Conservation (phyloP, 306 rosid species). For the Quercus dentata region DNA sequence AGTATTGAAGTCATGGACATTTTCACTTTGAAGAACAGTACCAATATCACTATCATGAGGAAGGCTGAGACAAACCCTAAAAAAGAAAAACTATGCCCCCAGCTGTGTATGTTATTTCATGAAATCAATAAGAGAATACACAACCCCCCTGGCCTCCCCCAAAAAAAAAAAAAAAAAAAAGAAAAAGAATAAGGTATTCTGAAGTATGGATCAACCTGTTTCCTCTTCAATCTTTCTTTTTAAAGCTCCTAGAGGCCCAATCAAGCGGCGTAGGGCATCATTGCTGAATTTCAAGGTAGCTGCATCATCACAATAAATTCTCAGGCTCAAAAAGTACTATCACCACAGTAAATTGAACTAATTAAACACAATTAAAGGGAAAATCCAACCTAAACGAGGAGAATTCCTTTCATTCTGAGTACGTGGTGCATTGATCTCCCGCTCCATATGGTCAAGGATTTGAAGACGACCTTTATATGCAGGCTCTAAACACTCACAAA, state of each 20-base stretch:
- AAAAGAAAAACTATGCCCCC: background rate
- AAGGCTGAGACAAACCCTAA: background rate
- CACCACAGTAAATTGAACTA: conserved; percentile 7
- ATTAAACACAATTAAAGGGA: background rate
- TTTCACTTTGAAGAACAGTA: background rate
- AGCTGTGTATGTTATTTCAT: background rate
- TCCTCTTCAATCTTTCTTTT: conserved; percentile 82
- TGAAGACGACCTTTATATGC: conserved; percentile 88
- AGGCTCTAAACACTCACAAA: conserved; percentile 82
- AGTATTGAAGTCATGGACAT: background rate
- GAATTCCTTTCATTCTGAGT: conserved; percentile 46
- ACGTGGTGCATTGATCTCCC: conserved; percentile 68
- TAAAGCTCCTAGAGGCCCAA: conserved; percentile 88
- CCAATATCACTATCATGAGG: background rate
- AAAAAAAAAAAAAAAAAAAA: too few species aligned
- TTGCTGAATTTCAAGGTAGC: conserved; percentile 81
- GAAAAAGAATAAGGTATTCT: background rate
- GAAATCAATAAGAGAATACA: background rate
- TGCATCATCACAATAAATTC: conserved; percentile 39
- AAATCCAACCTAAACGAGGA: conserved; percentile 70
- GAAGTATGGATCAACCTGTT: conserved; percentile 56
- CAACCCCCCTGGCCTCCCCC: too few species aligned
- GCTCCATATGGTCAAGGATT: conserved; percentile 87
- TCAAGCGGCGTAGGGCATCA: conserved; percentile 71
- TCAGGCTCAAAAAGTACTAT: conserved; percentile 17